Base-by-base conservation (phyloP, 306 rosid genomes). In the Comarum palustre region DNA sequence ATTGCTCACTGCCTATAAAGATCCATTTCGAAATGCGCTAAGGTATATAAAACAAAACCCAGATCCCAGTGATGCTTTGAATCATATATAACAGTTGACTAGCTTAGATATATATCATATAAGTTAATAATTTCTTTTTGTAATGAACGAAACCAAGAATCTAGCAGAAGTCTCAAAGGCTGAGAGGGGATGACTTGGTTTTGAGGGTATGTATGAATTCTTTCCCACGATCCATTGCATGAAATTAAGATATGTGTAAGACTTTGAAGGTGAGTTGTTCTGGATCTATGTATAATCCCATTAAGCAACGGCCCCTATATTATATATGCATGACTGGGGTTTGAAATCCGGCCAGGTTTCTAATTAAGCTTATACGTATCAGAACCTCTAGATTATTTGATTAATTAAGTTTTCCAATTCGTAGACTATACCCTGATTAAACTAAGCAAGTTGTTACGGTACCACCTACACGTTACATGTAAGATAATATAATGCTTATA, bases 141-240 rank as follows among this genome's bases (percentile, higher is more conserved):
- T 41, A 59, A 29, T 16, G 67, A 32, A 34, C 0, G 13, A 32
- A 61, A 8, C 43, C 43, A 62, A 62, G 67, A 7, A 34, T 61
- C 66, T 62, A 32, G 67, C 67, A 62, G 25, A 62, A 34, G 67
- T 62, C 43, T 62, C 22, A 1, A 62, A 62, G 24, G 7, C 34
- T 17, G 67, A 19, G 67, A 59, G 67, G 65, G 39, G 66, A 17
- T 6, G 67, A 61, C 45, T 61, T 32, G n/a, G n/a, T n/a, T 61
- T 7, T 15, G 6, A 17, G 3, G 0, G 8, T 55, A 12, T 24
- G 2, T 58, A 14, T 0, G 38, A 59, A 5, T 27, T 15, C 39
- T 27, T n/a, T n/a, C 20, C 20, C 8, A 29, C 36, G 29, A 58
- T 29, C 64, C 64, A 27, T 34, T 58, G 41, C 67, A 61, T 61